phyloP scores from a whole-genome alignment of 1,284 basidiomycete species.

The Ceratobasidium sp. region DNA sequence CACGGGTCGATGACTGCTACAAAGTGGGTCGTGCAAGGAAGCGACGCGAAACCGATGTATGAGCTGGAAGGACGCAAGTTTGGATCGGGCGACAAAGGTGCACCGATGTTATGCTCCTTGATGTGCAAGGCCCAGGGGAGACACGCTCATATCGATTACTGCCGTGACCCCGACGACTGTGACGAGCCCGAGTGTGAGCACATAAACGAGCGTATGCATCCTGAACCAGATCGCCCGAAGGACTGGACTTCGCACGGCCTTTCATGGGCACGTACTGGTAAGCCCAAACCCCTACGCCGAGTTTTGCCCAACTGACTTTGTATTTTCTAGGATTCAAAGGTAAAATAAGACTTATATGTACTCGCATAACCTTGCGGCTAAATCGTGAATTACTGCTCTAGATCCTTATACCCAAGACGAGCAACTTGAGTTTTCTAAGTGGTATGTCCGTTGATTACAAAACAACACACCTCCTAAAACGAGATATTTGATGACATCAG shows the following conservation, averaged over 20 bases:
- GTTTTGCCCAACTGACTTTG: too few relatives aligned
- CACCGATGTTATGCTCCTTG: conserved; percentile 74
- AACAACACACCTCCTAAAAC: background rate
- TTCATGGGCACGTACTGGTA: conserved; percentile 65
- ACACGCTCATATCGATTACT: conserved; percentile 72
- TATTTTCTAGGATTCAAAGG: too few relatives aligned
- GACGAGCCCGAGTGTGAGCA: conserved; percentile 61
- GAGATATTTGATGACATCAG: conserved; percentile 54
- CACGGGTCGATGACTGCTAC: conserved; percentile 75
- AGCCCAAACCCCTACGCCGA: background rate
- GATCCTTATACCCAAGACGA: too few relatives aligned
- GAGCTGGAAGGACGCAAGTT: conserved; percentile 71
- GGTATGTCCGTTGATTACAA: too few relatives aligned
- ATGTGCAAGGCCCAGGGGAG: conserved; percentile 68
- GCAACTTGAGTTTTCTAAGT: too few relatives aligned
- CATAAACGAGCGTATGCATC: conserved; percentile 55
- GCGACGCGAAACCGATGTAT: conserved; percentile 62
- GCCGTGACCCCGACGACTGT: conserved; percentile 63
- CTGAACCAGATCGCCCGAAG: conserved; percentile 64
- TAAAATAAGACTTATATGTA: too few relatives aligned
- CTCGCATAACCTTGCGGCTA: too few relatives aligned
- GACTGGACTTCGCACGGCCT: conserved; percentile 69
- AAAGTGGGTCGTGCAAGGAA: conserved; percentile 69
- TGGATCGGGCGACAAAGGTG: conserved; percentile 70
- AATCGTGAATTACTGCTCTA: too few relatives aligned